Base-by-base conservation (phyloP, 805 yeast species). In the Hanseniaspora taiwanica region DNA sequence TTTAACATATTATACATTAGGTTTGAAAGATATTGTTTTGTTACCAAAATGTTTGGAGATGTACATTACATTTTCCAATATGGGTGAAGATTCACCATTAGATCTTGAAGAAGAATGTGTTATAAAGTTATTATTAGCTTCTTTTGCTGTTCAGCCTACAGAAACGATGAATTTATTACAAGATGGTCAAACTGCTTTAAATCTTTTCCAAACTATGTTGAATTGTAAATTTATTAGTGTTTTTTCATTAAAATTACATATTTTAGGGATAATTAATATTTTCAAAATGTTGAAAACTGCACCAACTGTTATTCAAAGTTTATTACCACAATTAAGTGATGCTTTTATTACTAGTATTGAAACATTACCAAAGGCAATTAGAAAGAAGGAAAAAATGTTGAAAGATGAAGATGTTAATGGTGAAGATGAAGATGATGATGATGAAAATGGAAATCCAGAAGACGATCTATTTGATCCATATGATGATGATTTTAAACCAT, bases 401-500 rank as follows among this genome's bases (percentile, higher is more conserved):
- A 68, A 69, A 44, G 72, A 72, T 36, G 81, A 68, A 45, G 65
- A 36, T 27, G 31, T 23, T 25, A 5, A 21, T 16, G 31, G 23
- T 10, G 17, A 52, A 38, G 53, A 51, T 14, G 55, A 46, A 13
- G 43, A 35, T 34, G 40, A 37, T 33, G 29, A 46, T 44, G 51
- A 44, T 33, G 66, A 54, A 21, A 46, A 48, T 6, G 62, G 55
- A 16, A 54, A 51, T n/a, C 52, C 49, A 34, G 64, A 58, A 13
- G 85, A 79, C 42, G 83, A 77, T 4, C 74, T 78, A 40, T 60
- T 55, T 40, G 66, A 62, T 27, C 66, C 62, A 33, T 76, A 78
- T 40, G 95, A 85, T 51, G 94, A 80, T 53, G 76, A 91, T 12
- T 70, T 81, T 56, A 75, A 78, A 42, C 81, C 76, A 47, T 79